Percentiles rank a stretch among this genome's conserved stretches.
Conservation (phyloP, 2,329 filamentous ascomycete species). For the Epichloe aotearoae region DNA sequence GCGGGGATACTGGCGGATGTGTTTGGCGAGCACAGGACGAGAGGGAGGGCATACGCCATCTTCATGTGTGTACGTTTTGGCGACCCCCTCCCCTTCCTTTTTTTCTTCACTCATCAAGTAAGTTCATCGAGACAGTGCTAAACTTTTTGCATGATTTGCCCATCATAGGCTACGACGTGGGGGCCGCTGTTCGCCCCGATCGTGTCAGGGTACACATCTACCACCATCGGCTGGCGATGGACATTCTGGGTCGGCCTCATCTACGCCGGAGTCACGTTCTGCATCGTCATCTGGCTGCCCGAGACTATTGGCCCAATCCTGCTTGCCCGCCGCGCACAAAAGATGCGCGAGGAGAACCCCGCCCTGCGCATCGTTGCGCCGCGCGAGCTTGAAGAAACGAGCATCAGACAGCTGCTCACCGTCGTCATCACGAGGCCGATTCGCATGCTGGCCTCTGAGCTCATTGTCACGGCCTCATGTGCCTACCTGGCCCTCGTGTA, state of each 20-base stretch:
- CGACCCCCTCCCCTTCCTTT: too few relatives aligned
- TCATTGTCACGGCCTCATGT: conserved; percentile 58
- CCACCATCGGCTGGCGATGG: conserved; percentile 54
- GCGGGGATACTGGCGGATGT: conserved; percentile 51
- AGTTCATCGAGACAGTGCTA: too few relatives aligned
- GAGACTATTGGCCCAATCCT: conserved; percentile 51
- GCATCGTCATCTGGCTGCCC: conserved; percentile 47
- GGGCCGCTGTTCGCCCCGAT: conserved; percentile 54
- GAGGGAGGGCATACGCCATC: conserved; percentile 47
- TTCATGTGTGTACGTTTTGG: conserved; percentile 43
- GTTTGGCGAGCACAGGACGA: conserved; percentile 33
- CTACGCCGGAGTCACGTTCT: conserved; percentile 47
- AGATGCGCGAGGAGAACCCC: conserved; percentile 42
- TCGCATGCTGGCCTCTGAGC: conserved; percentile 59
- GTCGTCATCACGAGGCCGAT: conserved; percentile 58
- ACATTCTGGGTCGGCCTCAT: conserved; percentile 59
- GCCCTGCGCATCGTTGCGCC: conserved; percentile 40
- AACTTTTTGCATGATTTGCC: too few relatives aligned
- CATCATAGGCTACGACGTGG: conserved; percentile 40
- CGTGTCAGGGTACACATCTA: conserved; percentile 47
- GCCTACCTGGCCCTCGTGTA: conserved; percentile 61
- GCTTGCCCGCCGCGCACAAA: conserved; percentile 42
- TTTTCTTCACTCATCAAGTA: too few relatives aligned
- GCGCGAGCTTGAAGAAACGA: conserved; percentile 48
- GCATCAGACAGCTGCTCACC: conserved; percentile 44